Conservation (phyloP, 192 early-diverging fungal species). For the Pecoramyces ruminantium region DNA sequence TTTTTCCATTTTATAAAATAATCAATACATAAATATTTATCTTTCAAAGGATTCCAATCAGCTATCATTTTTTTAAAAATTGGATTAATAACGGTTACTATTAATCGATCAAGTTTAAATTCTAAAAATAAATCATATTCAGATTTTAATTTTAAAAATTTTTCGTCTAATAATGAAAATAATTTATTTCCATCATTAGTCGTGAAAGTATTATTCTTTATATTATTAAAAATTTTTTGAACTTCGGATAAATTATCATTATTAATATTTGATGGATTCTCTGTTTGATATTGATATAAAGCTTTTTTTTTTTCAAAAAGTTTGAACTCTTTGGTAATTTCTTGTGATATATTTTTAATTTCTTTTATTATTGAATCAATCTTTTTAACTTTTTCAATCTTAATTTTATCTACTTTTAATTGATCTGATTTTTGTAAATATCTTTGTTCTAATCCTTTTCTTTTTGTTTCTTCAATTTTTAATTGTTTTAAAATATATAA, state of each 20-base stretch:
- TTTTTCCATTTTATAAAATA: conserved; percentile 34
- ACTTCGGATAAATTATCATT: background rate
- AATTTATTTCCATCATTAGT: conserved; percentile 6
- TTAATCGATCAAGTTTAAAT: conserved; percentile 45
- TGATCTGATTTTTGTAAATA: conserved; percentile 19
- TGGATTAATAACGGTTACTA: conserved; percentile 36
- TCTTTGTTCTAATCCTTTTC: conserved; percentile 1
- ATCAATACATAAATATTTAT: conserved; percentile 30
- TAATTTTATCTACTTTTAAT: conserved; percentile 10
- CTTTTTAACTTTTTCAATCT: conserved; percentile 14
- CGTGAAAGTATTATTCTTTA: conserved; percentile 10
- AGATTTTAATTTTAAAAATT: conserved; percentile 32
- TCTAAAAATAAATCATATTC: conserved; percentile 38
- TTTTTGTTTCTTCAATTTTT: conserved; percentile 17
- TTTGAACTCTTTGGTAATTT: background rate
- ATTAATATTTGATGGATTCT: conserved; percentile 1
- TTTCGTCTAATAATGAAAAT: conserved; percentile 18
- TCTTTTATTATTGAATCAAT: conserved; percentile 18
- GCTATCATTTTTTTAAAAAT: conserved; percentile 22
- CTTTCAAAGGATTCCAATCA: conserved; percentile 46
- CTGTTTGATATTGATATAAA: background rate
- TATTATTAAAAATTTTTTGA: conserved; percentile 6
- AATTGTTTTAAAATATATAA: conserved; percentile 38
- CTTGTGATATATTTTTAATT: background rate
- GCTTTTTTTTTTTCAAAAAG: background rate